Evolutionary conservation across 2,329 filamentous ascomycete species (phyloP).

Genomic region (Fusarium setosum): DNA sequence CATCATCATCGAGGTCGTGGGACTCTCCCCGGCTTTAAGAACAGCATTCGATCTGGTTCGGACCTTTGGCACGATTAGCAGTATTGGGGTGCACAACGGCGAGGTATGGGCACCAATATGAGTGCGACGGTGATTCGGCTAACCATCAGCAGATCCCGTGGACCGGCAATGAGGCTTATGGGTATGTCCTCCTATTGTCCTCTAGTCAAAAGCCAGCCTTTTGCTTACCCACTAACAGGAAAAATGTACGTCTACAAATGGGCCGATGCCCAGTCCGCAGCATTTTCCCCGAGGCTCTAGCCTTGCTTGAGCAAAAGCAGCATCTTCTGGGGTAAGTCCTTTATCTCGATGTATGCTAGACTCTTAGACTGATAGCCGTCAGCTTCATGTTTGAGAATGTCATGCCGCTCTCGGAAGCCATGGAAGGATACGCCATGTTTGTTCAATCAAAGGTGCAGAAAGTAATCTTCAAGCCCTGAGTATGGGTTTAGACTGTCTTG

Average conservation of each 20-base stretch:
- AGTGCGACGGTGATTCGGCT: background rate
- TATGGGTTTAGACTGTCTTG: too few relatives aligned
- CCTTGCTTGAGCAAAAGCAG: slow-evolving; percentile 74
- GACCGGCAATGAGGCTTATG: slow-evolving; percentile 71
- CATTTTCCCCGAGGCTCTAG: slow-evolving; percentile 74
- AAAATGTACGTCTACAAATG: slow-evolving; percentile 81
- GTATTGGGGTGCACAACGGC: slow-evolving; percentile 80
- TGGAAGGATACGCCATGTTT: slow-evolving; percentile 77
- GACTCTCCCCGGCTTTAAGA: slow-evolving; percentile 73
- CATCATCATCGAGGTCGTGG: slow-evolving; percentile 84
- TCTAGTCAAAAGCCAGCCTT: too few relatives aligned
- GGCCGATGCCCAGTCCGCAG: slow-evolving; percentile 80
- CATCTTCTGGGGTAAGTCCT: slow-evolving; percentile 71
- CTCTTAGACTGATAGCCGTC: background rate
- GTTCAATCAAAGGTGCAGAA: slow-evolving; percentile 80
- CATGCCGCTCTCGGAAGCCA: slow-evolving; percentile 75
- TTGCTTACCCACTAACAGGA: slow-evolving; percentile 58
- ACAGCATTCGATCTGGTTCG: slow-evolving; percentile 78
- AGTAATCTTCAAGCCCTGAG: slow-evolving; percentile 72
- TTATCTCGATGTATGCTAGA: too few relatives aligned
- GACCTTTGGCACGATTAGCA: slow-evolving; percentile 79
- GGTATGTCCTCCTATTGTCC: slow-evolving; percentile 50
- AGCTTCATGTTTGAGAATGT: slow-evolving; percentile 81
- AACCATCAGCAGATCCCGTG: slow-evolving; percentile 69
- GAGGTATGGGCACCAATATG: slow-evolving; percentile 60